Percentiles rank a stretch among this genome's conserved stretches.
Evolutionary conservation across 2,329 filamentous ascomycete genomes (phyloP).

Genomic region (Fusarium lyarnte): DNA sequence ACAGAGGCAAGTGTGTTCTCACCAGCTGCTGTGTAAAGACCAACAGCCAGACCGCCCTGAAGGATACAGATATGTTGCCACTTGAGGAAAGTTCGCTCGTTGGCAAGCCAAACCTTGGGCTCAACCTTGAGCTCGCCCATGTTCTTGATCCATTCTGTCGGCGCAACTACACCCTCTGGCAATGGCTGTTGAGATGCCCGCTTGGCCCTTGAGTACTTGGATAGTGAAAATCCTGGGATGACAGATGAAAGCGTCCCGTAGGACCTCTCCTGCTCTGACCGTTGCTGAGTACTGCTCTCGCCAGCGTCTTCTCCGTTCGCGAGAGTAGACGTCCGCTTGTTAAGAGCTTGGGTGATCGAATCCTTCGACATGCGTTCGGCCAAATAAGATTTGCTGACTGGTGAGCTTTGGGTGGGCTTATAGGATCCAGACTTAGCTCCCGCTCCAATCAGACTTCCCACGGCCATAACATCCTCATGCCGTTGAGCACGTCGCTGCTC

Average conservation of each 20-base stretch:
- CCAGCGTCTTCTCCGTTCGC: constrained; percentile 48
- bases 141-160: constrained; percentile 92
- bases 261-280: constrained; percentile 50
- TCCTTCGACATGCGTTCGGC: constrained; percentile 61
- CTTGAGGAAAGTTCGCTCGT: constrained; percentile 97
- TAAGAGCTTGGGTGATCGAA: constrained; percentile 44
- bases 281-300: constrained; percentile 49
- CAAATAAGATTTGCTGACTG: constrained; percentile 72
- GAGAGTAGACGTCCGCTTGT: constrained; percentile 39
- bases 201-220: constrained; percentile 73
- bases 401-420: constrained; percentile 71
- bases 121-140: constrained; percentile 90
- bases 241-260: constrained; percentile 74
- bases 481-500: constrained; percentile 83
- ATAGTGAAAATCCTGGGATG: constrained; percentile 84
- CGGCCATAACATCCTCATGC: constrained; percentile 86
- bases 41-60: constrained; percentile 83
- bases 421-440: constrained; percentile 65
- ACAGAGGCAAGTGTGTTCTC: constrained; percentile 78
- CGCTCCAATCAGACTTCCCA: constrained; percentile 84
- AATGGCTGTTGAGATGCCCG: constrained; percentile 62
- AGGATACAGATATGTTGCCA: constrained; percentile 97
- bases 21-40: constrained; percentile 88
- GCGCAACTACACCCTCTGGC: constrained; percentile 88
- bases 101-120: constrained; percentile 98